Base-by-base conservation (phyloP, 106 monocot genomes). In the Acorus gramineus region DNA sequence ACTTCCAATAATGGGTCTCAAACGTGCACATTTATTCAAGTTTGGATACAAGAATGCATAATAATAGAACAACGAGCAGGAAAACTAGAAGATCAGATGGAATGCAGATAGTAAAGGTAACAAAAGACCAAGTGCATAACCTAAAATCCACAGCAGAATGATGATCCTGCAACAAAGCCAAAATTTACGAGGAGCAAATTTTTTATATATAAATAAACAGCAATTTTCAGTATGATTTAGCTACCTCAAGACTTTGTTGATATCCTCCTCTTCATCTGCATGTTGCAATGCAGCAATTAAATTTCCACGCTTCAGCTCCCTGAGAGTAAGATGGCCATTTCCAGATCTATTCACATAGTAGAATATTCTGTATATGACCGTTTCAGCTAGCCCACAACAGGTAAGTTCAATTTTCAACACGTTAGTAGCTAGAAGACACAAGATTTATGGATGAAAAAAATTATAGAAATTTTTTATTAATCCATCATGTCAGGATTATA, bases 331-430 rank as follows among this genome's bases (percentile, higher is more conserved):
- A 57, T 74, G 80, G 7, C 95, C 95, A 87, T 90, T 96, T 50
- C 90, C 90, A 64, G 95, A 74, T 87, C 80, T 90, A 90, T 90
- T 90, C 58, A 96, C 66, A 68, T 87, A 81, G 85, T 90, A 96
- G 76, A 90, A 96, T 75, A 96, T 96, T 73, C 95, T 82, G 76
- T 96, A 96, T 71, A 96, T 81, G 59, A 96, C 95, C 11, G 95
- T 96, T 82, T 96, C 95, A 51, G 90, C 95, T 96, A 87, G 52
- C 44, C 53, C 14, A 66, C 42, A 11, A 59, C 53, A 67, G 65
- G 42, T 76, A 71, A 50, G 14, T 53, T 46, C 44, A 12, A 9
- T 13, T 46, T 59, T 7, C 28, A 59, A 9, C 12, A 42, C 3
- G 8, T 13, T 4, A 59, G 4, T 59, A 59, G 52, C 6, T 51